phyloP scores from a whole-genome alignment of 306 rosid genomes.

The Rubus idaeus region DNA sequence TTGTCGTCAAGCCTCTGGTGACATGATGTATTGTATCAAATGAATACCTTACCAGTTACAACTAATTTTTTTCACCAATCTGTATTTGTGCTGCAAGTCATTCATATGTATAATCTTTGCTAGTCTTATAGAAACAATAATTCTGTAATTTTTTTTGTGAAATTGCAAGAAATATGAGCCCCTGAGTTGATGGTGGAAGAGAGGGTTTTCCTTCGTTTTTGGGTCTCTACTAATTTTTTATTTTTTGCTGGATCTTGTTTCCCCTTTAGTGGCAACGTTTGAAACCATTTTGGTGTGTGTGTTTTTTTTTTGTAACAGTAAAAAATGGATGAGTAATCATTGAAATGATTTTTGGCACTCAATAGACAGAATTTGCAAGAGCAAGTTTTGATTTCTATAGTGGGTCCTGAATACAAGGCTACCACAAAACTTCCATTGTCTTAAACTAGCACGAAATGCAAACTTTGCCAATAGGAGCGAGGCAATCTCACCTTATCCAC shows the following conservation, averaged over 20 bases:
- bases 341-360: not conserved
- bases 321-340: not conserved
- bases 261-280: not conserved
- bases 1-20: slow-evolving; percentile 9
- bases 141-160: not conserved
- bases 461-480: slow-evolving; percentile 66
- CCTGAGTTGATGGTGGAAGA: not conserved
- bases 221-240: not conserved
- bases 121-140: not conserved
- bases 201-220: not conserved
- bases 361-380: not conserved
- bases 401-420: slow-evolving; percentile 42
- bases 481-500: slow-evolving; percentile 98
- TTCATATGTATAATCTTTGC: slow-evolving; percentile 13
- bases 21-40: slow-evolving; percentile 11
- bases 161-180: not conserved
- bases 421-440: slow-evolving; percentile 25
- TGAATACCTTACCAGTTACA: slow-evolving; percentile 1
- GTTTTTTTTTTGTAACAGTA: too few species aligned
- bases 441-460: not conserved
- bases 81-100: slow-evolving; percentile 15
- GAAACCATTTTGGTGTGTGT: not conserved
- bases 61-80: slow-evolving; percentile 2
- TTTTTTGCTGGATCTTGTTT: too few species aligned
- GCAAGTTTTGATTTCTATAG: slow-evolving; percentile 20